Evolutionary conservation across 345 rosid species (phyloP), one percentile per base, ranked within the genome.

Genomic region (Psidium friedrichsthalianum): DNA sequence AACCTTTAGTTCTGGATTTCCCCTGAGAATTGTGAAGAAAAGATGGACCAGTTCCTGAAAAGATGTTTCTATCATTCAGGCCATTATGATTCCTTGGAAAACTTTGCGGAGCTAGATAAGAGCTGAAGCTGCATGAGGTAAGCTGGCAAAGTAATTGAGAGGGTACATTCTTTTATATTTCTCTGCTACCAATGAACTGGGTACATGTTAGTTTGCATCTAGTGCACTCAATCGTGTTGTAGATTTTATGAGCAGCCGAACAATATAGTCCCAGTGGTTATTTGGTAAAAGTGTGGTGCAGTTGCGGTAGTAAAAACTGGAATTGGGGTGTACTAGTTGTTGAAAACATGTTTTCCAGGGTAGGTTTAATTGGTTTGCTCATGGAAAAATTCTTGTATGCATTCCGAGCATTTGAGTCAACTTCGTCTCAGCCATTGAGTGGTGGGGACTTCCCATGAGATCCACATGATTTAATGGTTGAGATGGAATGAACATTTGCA

Each of bases 51-150:
- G 52, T 96, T 97, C 92, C 98, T 97, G 76, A 86, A 91, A 84
- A 95, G 99, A 92, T 97, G 98, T 89, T 96, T 94, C 93, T 97
- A 97, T 88, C 96, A 95, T 87, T 92, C 99, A 83, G 98, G 99
- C 81, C 99, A 97, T 42, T 42, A 42, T 42, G 44, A 42, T 42
- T 42, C 44, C 44, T 90, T 42, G 44, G 44, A 42, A 5, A 42
- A 42, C 44, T 42, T 42, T 42, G 44, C 44, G 6, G 44, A 42
- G 85, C 89, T 97, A 29, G 95, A 96, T 91, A 91, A 91, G 90
- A 42, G 44, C 44, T 4, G 44, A 42, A 42, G 44, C 44, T 42
- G 44, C 44, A 42, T 42, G 44, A 42, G 44, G 44, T 42, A 42
- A 42, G 44, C 44, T 42, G 44, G 44, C 44, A 42, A 42, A 2